Conservation (phyloP, 495 filamentous ascomycete genomes). For the Stereocaulon alpinum region DNA sequence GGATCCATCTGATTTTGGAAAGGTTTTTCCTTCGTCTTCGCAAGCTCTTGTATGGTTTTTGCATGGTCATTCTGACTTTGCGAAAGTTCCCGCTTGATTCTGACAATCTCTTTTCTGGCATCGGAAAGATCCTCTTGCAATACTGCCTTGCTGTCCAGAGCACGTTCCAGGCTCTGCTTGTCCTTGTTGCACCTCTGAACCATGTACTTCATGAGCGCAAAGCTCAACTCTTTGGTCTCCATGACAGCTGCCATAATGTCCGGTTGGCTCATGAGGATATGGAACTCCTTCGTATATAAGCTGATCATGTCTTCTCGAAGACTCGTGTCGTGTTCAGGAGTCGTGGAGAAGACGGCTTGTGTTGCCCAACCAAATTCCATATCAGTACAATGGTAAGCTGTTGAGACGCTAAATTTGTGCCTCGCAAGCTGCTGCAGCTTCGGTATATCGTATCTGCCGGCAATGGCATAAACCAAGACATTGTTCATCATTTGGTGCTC, state of each 20-base stretch:
- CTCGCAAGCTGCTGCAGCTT: conserved; percentile 1
- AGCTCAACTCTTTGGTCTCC: neutral
- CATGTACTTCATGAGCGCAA: neutral
- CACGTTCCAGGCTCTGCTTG: neutral
- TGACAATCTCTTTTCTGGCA: too few species aligned
- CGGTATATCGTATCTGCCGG: conserved; percentile 1
- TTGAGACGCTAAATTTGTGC: neutral
- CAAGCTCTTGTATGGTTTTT: too few species aligned
- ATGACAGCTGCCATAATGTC: neutral
- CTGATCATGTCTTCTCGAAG: neutral
- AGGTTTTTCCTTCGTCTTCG: too few species aligned
- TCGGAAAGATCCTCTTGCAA: neutral
- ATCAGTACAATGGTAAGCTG: neutral
- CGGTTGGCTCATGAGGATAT: neutral
- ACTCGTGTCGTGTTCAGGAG: neutral
- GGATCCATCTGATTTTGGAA: too few species aligned
- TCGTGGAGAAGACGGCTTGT: neutral
- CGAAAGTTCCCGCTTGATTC: too few species aligned
- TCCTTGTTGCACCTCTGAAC: neutral
- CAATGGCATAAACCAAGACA: neutral
- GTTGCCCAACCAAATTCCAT: neutral
- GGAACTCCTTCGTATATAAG: neutral
- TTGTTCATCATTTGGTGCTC: neutral
- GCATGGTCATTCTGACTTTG: too few species aligned
- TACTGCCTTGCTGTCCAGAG: neutral